A percentile compares a stretch with the other conserved stretches of the same genome.
Evolutionary conservation across 257 asterid genomes (phyloP).

Genomic region (Primulina huaijiensis): DNA sequence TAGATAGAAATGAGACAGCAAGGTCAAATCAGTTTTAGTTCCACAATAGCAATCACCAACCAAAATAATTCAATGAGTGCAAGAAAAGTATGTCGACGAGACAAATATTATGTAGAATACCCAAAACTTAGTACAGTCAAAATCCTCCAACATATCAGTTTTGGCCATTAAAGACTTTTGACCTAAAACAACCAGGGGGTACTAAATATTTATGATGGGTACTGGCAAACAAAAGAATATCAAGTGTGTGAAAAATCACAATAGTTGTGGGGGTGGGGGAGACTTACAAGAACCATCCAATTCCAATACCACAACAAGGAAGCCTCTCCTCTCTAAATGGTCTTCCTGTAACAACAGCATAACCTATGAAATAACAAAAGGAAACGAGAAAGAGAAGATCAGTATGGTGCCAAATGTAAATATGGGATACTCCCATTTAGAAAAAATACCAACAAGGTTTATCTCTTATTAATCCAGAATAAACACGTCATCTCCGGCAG

Average conservation of each 20-base stretch:
- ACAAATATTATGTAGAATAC: neutral
- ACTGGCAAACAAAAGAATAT: neutral
- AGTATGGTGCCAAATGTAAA: neutral
- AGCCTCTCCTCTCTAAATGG: conserved; percentile 58
- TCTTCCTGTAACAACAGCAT: conserved; percentile 55
- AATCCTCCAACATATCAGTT: neutral
- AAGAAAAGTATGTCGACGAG: neutral
- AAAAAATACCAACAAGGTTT: neutral
- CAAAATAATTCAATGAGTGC: neutral
- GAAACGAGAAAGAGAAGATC: neutral
- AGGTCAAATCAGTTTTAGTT: neutral
- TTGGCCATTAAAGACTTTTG: neutral
- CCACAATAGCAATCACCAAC: neutral
- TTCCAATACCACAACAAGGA: conserved; percentile 93
- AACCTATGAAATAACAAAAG: conserved; percentile 43
- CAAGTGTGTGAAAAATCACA: neutral
- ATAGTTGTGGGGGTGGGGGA: neutral
- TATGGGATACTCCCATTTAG: conserved; percentile 1
- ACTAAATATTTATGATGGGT: neutral
- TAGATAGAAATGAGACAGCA: neutral
- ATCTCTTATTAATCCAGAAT: conserved; percentile 4
- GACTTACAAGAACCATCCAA: conserved; percentile 92
- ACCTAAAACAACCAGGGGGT: neutral
- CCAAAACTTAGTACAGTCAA: neutral
- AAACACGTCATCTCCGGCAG: neutral